Evolutionary conservation across 2,329 filamentous ascomycete genomes (phyloP), one percentile per base, ranked within the genome.

Genomic region (Phialophora verrucosa): DNA sequence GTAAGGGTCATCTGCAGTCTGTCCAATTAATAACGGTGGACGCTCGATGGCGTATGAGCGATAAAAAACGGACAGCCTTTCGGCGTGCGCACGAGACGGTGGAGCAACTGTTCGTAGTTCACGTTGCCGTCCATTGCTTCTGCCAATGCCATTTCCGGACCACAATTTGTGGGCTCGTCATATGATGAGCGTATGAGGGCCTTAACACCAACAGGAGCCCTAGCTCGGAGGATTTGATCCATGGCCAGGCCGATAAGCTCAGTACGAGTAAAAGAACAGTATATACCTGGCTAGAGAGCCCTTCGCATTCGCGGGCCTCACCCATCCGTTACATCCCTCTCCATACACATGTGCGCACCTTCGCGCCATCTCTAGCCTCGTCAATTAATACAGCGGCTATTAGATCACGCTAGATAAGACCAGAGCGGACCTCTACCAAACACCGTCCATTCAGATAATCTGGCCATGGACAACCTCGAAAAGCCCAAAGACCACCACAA

Each of bases 401-500:
- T 27, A 27, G 35, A 42, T 42, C 12, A 17, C 17, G 4, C 35
- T 42, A 42, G 35, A 42, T 42, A 25, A 25, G 23, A 25, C 23
- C 38, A 42, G 17, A 12, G 4, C 23, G 11, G 17, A 20, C 23
- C 20, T 2, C 23, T 25, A 25, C 10, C 17, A 49, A 54, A 54
- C 53, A 55, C 10, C 0, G 8, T 32, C 29, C 53, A 23, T 35
- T 29, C 31, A 12, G 25, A 29, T 17, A 35, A 5, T 35, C 8
- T 23, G 27, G 32, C 25, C 10, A 69, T 69, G 66, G 67, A 69
- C 10, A 31, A 51, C n/a, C 31, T 58, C 55, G 58, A 66, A 25
- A 69, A 61, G 35, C 38, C 50, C 17, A 67, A 64, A 47, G 35
- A 62, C 44, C 59, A 61, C 23, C 59, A 61, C 25, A 44, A 27